Percentiles rank a stretch among this genome's conserved stretches.
Evolutionary conservation across 495 filamentous ascomycete species (phyloP).

Genomic region (Schizothecium vesticola): DNA sequence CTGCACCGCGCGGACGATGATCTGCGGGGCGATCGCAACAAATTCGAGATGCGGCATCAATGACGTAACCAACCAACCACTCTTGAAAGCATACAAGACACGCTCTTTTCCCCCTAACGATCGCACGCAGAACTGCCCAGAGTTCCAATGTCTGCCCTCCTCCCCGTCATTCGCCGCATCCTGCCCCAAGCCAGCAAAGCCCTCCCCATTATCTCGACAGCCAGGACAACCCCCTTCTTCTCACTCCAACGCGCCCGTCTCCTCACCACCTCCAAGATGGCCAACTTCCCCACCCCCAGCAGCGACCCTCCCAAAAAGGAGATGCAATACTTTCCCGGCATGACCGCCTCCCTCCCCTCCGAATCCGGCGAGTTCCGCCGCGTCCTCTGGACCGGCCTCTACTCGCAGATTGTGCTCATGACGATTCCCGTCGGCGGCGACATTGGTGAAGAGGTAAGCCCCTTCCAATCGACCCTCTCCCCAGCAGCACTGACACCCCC

Average conservation of each 20-base stretch:
- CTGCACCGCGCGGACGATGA: neutral
- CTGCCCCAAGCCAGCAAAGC: neutral
- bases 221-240: neutral
- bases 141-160: neutral
- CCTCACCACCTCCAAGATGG: slow-evolving; percentile 14
- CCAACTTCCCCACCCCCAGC: slow-evolving; percentile 20
- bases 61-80: neutral
- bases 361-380: slow-evolving; percentile 53
- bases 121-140: neutral
- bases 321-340: slow-evolving; percentile 54
- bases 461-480: no score
- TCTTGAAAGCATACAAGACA: neutral
- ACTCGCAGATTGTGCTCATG: slow-evolving; percentile 60
- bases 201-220: neutral
- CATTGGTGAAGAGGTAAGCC: slow-evolving; percentile 57
- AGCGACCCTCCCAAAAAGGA: slow-evolving; percentile 45
- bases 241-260: neutral
- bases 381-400: slow-evolving; percentile 56
- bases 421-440: slow-evolving; percentile 58
- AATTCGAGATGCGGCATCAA: neutral
- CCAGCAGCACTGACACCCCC: slow-evolving; percentile 2
- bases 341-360: slow-evolving; percentile 47
- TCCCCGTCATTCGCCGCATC: neutral
- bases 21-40: neutral
- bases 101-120: neutral